phyloP scores from a whole-genome alignment of 768 basidiomycete species.

The Boletus rubroflammeus region DNA sequence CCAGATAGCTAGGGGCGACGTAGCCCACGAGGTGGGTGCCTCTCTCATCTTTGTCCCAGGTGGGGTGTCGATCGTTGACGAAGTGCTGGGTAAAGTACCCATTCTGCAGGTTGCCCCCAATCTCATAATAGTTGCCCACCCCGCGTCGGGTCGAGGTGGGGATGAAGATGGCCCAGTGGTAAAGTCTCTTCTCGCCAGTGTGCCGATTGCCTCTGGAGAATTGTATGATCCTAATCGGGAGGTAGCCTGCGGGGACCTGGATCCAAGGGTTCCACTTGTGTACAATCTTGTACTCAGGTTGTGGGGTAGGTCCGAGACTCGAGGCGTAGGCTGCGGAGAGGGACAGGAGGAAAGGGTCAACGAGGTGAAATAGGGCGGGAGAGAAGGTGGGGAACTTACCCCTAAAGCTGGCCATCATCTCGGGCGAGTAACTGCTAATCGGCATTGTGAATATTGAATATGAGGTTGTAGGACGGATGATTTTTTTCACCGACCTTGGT shows the following conservation, averaged over 20 bases:
- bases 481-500: neutral
- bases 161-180: slow-evolving; percentile 25
- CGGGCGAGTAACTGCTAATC: neutral
- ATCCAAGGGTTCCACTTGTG: slow-evolving; percentile 1
- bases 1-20: slow-evolving; percentile 5
- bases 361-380: too few species aligned
- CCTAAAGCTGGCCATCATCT: slow-evolving; percentile 6
- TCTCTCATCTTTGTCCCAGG: slow-evolving; percentile 13
- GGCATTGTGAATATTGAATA: slow-evolving; percentile 4
- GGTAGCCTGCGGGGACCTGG: slow-evolving; percentile 11
- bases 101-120: slow-evolving; percentile 5
- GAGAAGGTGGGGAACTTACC: neutral
- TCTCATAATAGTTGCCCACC: slow-evolving; percentile 20
- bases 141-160: slow-evolving; percentile 17
- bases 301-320: neutral
- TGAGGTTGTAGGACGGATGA: neutral
- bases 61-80: slow-evolving; percentile 11
- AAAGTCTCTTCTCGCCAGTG: neutral
- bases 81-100: slow-evolving; percentile 17
- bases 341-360: neutral
- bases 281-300: slow-evolving; percentile 7
- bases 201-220: slow-evolving; percentile 7
- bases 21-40: slow-evolving; percentile 13
- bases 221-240: slow-evolving; percentile 16
- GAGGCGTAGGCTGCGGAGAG: slow-evolving; percentile 5